These are phyloP conservation scores for Backusella psychrophila DNA, from an alignment of 192 early-diverging fungal species.

Conservation along the genomic window DNA sequence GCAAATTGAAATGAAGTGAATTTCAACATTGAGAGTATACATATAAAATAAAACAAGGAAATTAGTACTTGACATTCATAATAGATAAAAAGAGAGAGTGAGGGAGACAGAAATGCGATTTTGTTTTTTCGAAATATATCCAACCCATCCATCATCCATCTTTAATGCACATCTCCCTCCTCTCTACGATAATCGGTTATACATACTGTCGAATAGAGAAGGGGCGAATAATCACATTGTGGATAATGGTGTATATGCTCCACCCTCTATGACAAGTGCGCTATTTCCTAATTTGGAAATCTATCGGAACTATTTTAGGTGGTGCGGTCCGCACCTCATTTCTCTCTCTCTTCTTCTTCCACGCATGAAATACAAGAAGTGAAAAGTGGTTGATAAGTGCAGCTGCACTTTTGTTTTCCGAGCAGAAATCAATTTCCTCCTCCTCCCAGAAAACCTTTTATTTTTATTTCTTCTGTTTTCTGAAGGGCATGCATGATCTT, in stretches of 20 bases:
- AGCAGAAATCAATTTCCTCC: too few species aligned
- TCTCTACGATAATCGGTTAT: conserved; percentile 1
- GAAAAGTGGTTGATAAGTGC: too few species aligned
- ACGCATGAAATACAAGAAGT: not conserved
- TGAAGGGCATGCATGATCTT: too few species aligned
- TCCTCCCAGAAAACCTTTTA: too few species aligned
- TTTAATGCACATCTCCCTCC: not conserved
- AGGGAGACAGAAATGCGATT: not conserved
- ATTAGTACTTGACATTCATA: not conserved
- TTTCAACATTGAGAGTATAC: too few species aligned
- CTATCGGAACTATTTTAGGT: not conserved
- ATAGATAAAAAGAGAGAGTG: not conserved
- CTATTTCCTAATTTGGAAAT: not conserved
- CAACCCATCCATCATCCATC: not conserved
- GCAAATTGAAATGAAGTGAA: too few species aligned
- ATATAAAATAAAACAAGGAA: not conserved
- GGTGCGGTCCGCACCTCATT: not conserved
- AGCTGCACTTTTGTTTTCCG: too few species aligned
- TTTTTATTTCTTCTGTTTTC: too few species aligned
- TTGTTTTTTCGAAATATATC: not conserved
- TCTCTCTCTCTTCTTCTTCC: not conserved
- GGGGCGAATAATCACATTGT: not conserved
- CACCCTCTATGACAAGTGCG: not conserved
- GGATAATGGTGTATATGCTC: not conserved
- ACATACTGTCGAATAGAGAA: conserved; percentile 19